Evolutionary conservation across 148 eudicot species (phyloP), one percentile per base, ranked within the genome.

Genomic region (Mesembryanthemum crystallinum): DNA sequence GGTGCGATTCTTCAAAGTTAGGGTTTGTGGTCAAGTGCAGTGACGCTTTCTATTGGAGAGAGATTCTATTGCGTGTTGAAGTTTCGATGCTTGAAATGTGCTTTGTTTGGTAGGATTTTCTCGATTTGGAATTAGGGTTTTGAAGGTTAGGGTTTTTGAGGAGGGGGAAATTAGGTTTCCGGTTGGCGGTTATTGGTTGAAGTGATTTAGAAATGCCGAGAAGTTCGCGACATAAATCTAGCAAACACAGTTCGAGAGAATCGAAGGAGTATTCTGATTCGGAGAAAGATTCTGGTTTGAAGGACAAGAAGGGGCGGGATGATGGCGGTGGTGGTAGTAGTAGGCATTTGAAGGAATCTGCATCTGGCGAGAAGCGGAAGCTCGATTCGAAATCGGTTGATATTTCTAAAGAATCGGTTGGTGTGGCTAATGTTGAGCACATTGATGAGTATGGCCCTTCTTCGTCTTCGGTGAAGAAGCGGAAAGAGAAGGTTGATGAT

Each of bases 141-240:
- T 72, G 65, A 14, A 18, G 15, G 42, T 27, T 73, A 77, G 73
- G 75, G 84, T 80, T 81, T 81, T 76, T 73, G 45, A 35, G 35
- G 14, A 43, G 29, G 60, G 25, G 7, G 14, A 17, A n/a, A n/a
- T n/a, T n/a, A n/a, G 35, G 66, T 32, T 21, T 18, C 52, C 52
- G 75, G 78, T 68, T 69, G 58, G 25, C 24, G 47, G 28, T 52
- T 47, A 61, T 65, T 71, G 54, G 45, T 64, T 57, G 67, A 57
- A 63, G 64, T 0, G 15, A 32, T 65, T 4, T 12, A 25, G 73
- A 25, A 65, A 95, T 95, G 98, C 92, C 98, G 76, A 87, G 88
- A 74, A 92, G 97, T 86, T 95, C 96, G 74, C 82, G 96, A 64
- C 95, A 91, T 73, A 95, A 95, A 87, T 95, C 96, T 69, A 94